These are phyloP conservation scores for Zygoascus meyerae DNA, from an alignment of 1,139 yeast species.

Conservation along the genomic window DNA sequence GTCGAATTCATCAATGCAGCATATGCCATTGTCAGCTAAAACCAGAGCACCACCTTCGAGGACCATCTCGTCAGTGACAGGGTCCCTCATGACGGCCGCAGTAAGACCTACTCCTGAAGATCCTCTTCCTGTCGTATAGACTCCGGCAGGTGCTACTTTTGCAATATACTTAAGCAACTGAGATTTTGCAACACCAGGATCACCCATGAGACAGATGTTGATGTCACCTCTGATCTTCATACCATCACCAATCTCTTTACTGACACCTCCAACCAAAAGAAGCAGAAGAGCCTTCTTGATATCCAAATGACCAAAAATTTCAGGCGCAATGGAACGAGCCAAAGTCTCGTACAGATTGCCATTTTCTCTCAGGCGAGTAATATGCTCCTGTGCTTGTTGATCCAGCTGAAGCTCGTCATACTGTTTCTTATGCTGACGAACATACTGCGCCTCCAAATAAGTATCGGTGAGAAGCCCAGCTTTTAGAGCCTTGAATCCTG, in stretches of 20 bases:
- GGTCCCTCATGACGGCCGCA: slow-evolving; percentile 98
- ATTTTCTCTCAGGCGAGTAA: slow-evolving; percentile 47
- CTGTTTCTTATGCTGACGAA: slow-evolving; percentile 83
- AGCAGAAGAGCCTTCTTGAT: slow-evolving; percentile 85
- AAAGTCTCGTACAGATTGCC: slow-evolving; percentile 76
- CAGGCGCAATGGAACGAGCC: slow-evolving; percentile 93
- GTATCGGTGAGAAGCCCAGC: slow-evolving; percentile 96
- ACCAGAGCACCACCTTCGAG: slow-evolving; percentile 98
- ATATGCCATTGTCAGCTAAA: slow-evolving; percentile 94
- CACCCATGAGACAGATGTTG: slow-evolving; percentile 96
- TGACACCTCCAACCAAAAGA: slow-evolving; percentile 89
- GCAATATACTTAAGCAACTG: slow-evolving; percentile 88
- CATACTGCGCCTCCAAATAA: slow-evolving; percentile 79
- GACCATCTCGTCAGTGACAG: slow-evolving; percentile 97
- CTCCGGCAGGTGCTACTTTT: slow-evolving; percentile 94
- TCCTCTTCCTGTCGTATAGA: slow-evolving; percentile 98
- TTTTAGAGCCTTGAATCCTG: slow-evolving; percentile 85
- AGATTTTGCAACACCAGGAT: slow-evolving; percentile 99
- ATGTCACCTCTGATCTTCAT: slow-evolving; percentile 97
- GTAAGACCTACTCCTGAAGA: slow-evolving; percentile 99
- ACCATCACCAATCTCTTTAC: slow-evolving; percentile 93
- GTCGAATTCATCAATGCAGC: slow-evolving; percentile 98
- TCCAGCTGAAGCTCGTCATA: slow-evolving; percentile 64
- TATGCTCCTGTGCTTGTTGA: slow-evolving; percentile 49
- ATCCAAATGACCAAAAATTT: slow-evolving; percentile 90